Base-by-base conservation (phyloP, 148 eudicot species). In the Fagopyrum tataricum region DNA sequence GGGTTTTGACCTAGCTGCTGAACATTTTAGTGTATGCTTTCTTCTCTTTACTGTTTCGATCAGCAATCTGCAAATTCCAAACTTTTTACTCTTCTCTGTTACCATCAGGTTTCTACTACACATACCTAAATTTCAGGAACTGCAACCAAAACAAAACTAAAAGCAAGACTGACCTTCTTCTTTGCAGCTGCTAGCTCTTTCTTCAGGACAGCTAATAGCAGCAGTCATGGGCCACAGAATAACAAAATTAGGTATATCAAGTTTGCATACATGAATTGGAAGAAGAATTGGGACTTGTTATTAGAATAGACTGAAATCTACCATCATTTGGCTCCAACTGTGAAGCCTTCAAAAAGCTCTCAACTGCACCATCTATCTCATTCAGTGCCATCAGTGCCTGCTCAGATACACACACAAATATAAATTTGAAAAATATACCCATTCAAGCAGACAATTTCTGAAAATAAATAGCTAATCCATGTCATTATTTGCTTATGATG, bases 251-350 rank as follows among this genome's bases (percentile, higher is more conserved):
- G n/a, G 8, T 21, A 14, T 21, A 78, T 55, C n/a, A 67, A 5
- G 7, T 15, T 67, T 37, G 42, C 31, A 64, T 6, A 61, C 68
- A 72, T 61, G 73, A 44, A 43, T 14, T 43, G 14, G 70, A 66
- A 64, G 37, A n/a, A 15, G 48, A 66, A 66, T 23, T 6, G 23
- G 12, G n/a, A 21, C 24, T 56, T 56, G 26, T 20, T 7, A 6
- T 56, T 56, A 5, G 46, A 74, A 43, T 26, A 23, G 11, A 0
- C 9, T 3, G 61, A 44, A 48, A 78, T 82, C 72, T 59, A 90
- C 98, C 89, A 76, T 92, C 91, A 84, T 84, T 87, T 24, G 98
- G 98, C 80, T 84, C 90, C 76, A 92, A 79, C 64, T 80, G 82
- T 79, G 84, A 72, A 55, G 98, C 98, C 77, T 84, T 90, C 71